A percentile compares a stretch with the other conserved stretches of the same genome.
Evolutionary conservation across 2,329 filamentous ascomycete species (phyloP).

Genomic region (Neodidymelliopsis sp.): DNA sequence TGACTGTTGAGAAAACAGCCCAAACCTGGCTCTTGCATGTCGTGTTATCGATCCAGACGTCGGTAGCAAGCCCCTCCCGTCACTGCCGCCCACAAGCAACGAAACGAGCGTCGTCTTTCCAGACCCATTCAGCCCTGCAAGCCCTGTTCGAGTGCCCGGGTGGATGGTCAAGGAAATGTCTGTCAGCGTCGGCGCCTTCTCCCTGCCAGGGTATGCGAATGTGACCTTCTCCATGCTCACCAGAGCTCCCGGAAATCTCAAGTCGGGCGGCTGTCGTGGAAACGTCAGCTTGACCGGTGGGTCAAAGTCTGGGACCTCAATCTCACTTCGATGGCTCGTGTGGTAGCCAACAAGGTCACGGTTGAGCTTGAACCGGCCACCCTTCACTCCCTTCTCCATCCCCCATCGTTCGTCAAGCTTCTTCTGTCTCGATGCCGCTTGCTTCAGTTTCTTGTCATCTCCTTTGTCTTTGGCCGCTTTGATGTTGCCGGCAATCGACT

Average conservation of each 20-base stretch:
- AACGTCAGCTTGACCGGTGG: slow-evolving; percentile 65
- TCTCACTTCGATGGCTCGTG: slow-evolving; percentile 66
- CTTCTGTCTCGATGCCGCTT: slow-evolving; percentile 84
- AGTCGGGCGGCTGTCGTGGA: slow-evolving; percentile 67
- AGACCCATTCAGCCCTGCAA: slow-evolving; percentile 80
- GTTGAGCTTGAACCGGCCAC: slow-evolving; percentile 81
- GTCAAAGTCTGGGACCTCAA: slow-evolving; percentile 72
- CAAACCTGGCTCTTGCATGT: slow-evolving; percentile 74
- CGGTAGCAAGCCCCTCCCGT: slow-evolving; percentile 54
- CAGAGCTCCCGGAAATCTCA: slow-evolving; percentile 78
- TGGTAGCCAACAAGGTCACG: slow-evolving; percentile 67
- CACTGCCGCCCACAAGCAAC: slow-evolving; percentile 66
- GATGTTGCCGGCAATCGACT: slow-evolving; percentile 77
- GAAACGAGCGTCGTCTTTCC: slow-evolving; percentile 83
- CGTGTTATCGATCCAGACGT: slow-evolving; percentile 67
- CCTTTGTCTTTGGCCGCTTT: slow-evolving; percentile 78
- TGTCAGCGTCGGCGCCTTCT: slow-evolving; percentile 60
- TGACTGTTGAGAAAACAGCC: slow-evolving; percentile 82
- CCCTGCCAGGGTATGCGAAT: slow-evolving; percentile 66
- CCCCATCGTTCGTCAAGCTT: slow-evolving; percentile 85
- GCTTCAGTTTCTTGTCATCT: slow-evolving; percentile 85
- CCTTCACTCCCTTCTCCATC: slow-evolving; percentile 73
- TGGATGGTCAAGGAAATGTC: slow-evolving; percentile 73
- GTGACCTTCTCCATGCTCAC: slow-evolving; percentile 74
- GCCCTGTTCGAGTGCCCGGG: slow-evolving; percentile 75